Conservation (phyloP, 2,329 filamentous ascomycete genomes). For the Mycosphaerelloides madeirae region DNA sequence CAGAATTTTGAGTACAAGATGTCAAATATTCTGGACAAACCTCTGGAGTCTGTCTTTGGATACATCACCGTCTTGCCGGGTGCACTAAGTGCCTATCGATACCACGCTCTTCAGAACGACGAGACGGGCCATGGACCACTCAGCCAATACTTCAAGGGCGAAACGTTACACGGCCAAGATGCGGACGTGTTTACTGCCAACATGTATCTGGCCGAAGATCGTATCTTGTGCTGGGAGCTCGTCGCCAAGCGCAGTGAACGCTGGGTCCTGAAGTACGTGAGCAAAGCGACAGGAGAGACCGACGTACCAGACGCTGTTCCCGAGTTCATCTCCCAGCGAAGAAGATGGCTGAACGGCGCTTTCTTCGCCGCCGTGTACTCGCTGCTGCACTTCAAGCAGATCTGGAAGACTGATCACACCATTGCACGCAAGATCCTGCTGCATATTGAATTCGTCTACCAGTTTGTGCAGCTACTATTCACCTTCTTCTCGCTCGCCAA, state of each 20-base stretch:
- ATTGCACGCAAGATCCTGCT: constrained; percentile 82
- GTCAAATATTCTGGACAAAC: constrained; percentile 98
- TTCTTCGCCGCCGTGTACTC: constrained; percentile 99
- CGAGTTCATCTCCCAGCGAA: constrained; percentile 93
- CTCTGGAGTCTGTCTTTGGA: constrained; percentile 91
- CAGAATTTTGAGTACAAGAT: constrained; percentile 99
- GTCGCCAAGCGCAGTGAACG: constrained; percentile 90
- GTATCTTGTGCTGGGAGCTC: constrained; percentile 88
- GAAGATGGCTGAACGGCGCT: constrained; percentile 95
- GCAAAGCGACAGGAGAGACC: constrained; percentile 92
- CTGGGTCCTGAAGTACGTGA: constrained; percentile 98
- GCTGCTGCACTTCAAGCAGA: constrained; percentile 86
- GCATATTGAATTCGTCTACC: constrained; percentile 93
- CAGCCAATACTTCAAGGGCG: constrained; percentile 98
- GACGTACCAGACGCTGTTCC: constrained; percentile 93
- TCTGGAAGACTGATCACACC: constrained; percentile 90
- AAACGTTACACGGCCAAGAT: constrained; percentile 91
- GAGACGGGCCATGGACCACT: constrained; percentile 90
- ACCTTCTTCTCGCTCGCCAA: constrained; percentile 97
- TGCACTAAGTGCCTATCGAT: constrained; percentile 90
- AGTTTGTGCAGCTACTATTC: constrained; percentile 86
- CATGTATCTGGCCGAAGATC: constrained; percentile 87
- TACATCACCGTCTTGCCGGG: constrained; percentile 97
- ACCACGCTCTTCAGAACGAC: constrained; percentile 94
- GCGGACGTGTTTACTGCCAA: constrained; percentile 97